Conservation (phyloP, 352 stramenopile genomes). For the Elongisporangium anandrum region DNA sequence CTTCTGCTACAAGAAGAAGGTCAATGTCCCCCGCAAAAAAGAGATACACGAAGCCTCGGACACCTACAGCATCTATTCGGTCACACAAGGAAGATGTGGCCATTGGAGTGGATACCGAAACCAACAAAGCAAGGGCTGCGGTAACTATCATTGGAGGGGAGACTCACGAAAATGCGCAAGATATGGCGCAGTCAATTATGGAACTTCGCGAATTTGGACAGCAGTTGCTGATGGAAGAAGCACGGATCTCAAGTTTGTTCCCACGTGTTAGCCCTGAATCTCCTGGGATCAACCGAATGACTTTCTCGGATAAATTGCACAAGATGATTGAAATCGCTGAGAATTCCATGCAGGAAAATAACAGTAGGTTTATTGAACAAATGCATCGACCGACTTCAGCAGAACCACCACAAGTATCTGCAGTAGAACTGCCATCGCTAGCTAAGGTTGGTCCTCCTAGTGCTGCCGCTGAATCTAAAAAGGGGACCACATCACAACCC, state of each 20-base stretch:
- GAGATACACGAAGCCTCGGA: neutral
- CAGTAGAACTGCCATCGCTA: neutral
- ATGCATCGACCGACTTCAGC: neutral
- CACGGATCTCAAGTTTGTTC: slow-evolving; percentile 46
- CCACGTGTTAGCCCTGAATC: slow-evolving; percentile 35
- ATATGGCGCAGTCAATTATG: slow-evolving; percentile 31
- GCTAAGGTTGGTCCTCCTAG: neutral
- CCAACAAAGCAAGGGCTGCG: neutral
- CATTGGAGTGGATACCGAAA: neutral
- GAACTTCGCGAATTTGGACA: slow-evolving; percentile 60
- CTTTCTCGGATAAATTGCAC: slow-evolving; percentile 71
- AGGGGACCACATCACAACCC: slow-evolving; percentile 17
- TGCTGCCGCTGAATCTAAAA: neutral
- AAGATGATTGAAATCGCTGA: slow-evolving; percentile 81
- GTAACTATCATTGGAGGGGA: neutral
- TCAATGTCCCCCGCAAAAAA: neutral
- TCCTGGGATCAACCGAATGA: slow-evolving; percentile 55
- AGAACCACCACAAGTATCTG: slow-evolving; percentile 5
- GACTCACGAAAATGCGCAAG: neutral
- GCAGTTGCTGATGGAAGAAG: slow-evolving; percentile 53
- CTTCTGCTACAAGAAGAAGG: neutral
- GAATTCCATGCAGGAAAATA: slow-evolving; percentile 54
- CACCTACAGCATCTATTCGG: neutral
- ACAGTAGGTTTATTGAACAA: slow-evolving; percentile 6
- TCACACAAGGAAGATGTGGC: neutral